Base-by-base conservation (phyloP, 2,329 filamentous ascomycete species). In the Bipolaris bicolor region DNA sequence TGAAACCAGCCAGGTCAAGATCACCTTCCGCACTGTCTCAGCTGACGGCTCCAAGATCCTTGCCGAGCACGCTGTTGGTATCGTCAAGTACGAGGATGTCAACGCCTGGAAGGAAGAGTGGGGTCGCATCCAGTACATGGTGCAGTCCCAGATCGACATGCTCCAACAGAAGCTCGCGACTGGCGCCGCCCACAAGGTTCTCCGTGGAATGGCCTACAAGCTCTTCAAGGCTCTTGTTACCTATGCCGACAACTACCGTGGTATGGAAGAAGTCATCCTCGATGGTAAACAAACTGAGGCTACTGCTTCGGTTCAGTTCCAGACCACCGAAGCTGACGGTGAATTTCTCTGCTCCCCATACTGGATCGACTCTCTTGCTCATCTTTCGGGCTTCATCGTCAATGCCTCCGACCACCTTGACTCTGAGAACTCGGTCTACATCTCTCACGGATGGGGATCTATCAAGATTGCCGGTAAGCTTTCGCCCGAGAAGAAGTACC, bases 201-300 rank as follows among this genome's bases (percentile, higher is more conserved):
- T 89, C 48, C 86, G 89, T 24, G 89, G 89, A 33, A 85, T 92
- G 79, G 88, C 89, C 13, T 95, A 95, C 83, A 93, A 92, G 78
- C 83, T 89, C 49, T 86, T 86, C 78, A 83, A 83, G 68, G 80
- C 82, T 51, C 77, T 86, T 31, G 84, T 86, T 36, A 82, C 81
- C 48, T 86, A 86, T 64, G 80, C 82, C 55, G 78, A 81, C 55
- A 83, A 81, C 66, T 86, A 84, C 73, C 80, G 83, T 52, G 83
- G 82, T 48, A 86, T 86, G 77, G 78, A 83, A 44, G 83, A 86
- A 65, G 84, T 86, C 46, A 83, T 86, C 48, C 77, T 86, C 10
- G 83, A 86, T 67, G 82, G 82, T 57, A 80, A 82, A 54, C 75
- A 81, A 51, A 83, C 82, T 31, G 84, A 86, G 63, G 84, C 83